phyloP scores from a whole-genome alignment of 2,329 filamentous ascomycete genomes.

The Lecanicillium sp. region DNA sequence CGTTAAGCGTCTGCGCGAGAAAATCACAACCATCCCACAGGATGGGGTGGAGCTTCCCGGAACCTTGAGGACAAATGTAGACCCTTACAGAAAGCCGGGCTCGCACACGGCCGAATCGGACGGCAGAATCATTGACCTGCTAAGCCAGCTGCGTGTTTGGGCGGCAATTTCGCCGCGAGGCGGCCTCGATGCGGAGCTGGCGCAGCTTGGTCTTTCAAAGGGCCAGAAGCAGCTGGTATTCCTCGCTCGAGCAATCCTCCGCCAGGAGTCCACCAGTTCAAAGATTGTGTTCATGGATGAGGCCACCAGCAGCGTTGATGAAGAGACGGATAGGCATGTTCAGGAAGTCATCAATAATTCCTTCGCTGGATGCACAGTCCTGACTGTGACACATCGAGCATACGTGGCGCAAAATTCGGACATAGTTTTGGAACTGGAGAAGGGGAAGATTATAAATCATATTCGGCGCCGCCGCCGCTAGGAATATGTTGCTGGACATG shows the following conservation, averaged over 20 bases:
- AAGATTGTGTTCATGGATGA: conserved; percentile 2
- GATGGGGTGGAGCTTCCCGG: conserved; percentile 16
- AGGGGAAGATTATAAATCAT: neutral
- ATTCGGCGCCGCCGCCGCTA: neutral
- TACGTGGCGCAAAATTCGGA: neutral
- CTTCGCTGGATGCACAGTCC: conserved; percentile 13
- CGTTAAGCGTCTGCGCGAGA: conserved; percentile 18
- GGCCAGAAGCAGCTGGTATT: conserved; percentile 16
- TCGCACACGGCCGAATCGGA: neutral
- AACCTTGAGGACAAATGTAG: conserved; percentile 3
- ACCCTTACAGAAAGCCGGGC: neutral
- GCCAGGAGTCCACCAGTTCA: conserved; percentile 8
- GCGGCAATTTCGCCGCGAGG: neutral
- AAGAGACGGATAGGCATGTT: conserved; percentile 24
- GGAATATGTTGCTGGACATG: neutral
- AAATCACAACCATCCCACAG: conserved; percentile 24
- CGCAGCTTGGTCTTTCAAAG: conserved; percentile 8
- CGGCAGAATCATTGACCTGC: neutral
- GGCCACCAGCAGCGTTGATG: conserved; percentile 25
- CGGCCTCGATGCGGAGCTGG: conserved; percentile 8
- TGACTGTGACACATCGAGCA: conserved; percentile 13
- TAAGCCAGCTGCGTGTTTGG: conserved; percentile 12
- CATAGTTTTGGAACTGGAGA: neutral
- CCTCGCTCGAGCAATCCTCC: conserved; percentile 19
- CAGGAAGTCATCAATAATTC: conserved; percentile 1